Evolutionary conservation across 352 stramenopile species (phyloP), one percentile per base, ranked within the genome.

Genomic region (Phytophthora sp.): DNA sequence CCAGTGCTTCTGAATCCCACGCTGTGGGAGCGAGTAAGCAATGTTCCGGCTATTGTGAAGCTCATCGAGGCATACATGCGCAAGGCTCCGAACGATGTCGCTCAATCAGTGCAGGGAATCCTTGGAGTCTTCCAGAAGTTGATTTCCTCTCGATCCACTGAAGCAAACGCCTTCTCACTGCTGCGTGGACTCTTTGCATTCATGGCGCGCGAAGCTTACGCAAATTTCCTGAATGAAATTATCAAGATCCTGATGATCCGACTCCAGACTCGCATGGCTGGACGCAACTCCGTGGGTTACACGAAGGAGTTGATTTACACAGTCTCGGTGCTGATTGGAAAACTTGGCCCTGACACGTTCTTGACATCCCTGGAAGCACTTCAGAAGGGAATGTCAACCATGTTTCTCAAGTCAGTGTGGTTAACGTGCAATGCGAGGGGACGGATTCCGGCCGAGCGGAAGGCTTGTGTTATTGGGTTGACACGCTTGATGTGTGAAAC

Each of bases 101-200:
- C 93, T 18, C 74, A 79, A 34, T 89, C 88, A 0, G 83, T 89
- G 13, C 69, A 82, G 34, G 89, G 84, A 30, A 89, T 99, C 32
- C 79, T 99, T 11, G 98, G 97, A 32, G 91, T 99, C n/a, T 99
- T 99, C 65, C 97, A 99, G 74, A 99, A 99, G 58, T 79, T 99
- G 10, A 88, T 99, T 56, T 92, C 96, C 8, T 97, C 90, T 18
- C 76, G 94, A 49, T 91, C 92, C 12, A 99, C 92, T 1, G 97
- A 99, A 75, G 68, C 79, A 15, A 93, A 95, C 50, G 96, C 86
- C 7, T 99, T 99, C 67, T 93, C 94, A 44, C 62, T 99, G 7
- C 84, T 99, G 9, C 82, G 83, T 15, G 76, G 88, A 5, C 82
- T 99, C 24, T 85, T 98, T 58, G 77, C 84, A 12, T 95, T 92